Conservation (phyloP, 495 filamentous ascomycete genomes). For the Eremomyces bilateralis region DNA sequence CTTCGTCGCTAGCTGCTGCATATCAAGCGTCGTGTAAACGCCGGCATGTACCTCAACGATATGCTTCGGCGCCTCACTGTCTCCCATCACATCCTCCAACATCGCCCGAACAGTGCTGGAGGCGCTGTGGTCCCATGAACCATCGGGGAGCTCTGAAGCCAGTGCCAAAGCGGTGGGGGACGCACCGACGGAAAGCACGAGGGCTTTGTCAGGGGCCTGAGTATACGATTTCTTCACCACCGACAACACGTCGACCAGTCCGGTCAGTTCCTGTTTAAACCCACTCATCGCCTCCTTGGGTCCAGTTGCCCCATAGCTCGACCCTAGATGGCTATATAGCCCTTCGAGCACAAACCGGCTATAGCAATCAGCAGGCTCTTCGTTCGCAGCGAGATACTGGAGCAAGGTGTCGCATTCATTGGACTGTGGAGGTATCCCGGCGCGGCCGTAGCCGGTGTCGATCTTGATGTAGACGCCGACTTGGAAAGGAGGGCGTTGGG, state of each 20-base stretch:
- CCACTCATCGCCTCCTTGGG: constrained; percentile 32
- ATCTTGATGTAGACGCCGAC: constrained; percentile 51
- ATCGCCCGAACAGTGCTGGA: constrained; percentile 7
- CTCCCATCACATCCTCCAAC: constrained; percentile 9
- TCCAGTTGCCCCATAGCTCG: constrained; percentile 37
- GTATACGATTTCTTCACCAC: no score
- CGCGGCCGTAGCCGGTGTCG: constrained; percentile 57
- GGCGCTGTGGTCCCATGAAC: constrained; percentile 16
- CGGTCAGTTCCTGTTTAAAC: constrained; percentile 37
- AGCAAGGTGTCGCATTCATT: constrained; percentile 29
- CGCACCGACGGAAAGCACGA: constrained; percentile 56
- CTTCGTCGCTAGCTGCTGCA: constrained; percentile 65
- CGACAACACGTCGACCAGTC: constrained; percentile 28
- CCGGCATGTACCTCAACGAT: constrained; percentile 49
- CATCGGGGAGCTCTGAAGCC: constrained; percentile 26
- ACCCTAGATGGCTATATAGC: constrained; percentile 60
- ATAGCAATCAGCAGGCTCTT: constrained; percentile 18
- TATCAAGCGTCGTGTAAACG: constrained; percentile 51
- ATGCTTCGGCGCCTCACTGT: constrained; percentile 17
- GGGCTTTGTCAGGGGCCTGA: constrained; percentile 14
- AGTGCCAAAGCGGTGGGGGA: constrained; percentile 41
- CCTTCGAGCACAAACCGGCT: constrained; percentile 33
- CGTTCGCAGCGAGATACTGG: constrained; percentile 22
- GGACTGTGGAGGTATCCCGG: constrained; percentile 37
- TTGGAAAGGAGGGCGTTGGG: neutral